phyloP scores from a whole-genome alignment of 1,139 yeast genomes.

The Blastobotrys buckinghamii region DNA sequence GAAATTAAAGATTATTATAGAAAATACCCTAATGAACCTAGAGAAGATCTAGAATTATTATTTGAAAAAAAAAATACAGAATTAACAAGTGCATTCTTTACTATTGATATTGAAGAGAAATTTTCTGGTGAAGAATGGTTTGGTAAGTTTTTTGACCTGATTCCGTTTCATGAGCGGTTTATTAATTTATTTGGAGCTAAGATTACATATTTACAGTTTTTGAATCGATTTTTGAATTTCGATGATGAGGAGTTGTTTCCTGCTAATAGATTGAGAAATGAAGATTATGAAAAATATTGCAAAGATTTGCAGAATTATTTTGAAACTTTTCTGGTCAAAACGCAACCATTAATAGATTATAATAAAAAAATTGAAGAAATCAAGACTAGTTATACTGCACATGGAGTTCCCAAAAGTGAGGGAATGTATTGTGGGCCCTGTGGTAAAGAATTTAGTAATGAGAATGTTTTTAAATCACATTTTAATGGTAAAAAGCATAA shows the following conservation, averaged over 20 bases:
- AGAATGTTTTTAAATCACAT: constrained; percentile 64
- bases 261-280: constrained; percentile 23
- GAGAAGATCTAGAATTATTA: constrained; percentile 30
- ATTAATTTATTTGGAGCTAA: constrained; percentile 36
- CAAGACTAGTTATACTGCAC: constrained; percentile 31
- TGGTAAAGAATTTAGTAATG: constrained; percentile 55
- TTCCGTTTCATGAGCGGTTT: constrained; percentile 46
- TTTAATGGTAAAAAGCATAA: constrained; percentile 70
- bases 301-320: constrained; percentile 43
- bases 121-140: constrained; percentile 57
- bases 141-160: constrained; percentile 62
- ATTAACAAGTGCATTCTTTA: constrained; percentile 35
- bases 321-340: constrained; percentile 39
- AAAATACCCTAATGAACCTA: constrained; percentile 31
- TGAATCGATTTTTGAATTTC: constrained; percentile 43
- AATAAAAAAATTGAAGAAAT: constrained; percentile 34
- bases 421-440: constrained; percentile 56
- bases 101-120: constrained; percentile 41
- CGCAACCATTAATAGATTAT: constrained; percentile 48
- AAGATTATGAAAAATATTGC: constrained; percentile 43
- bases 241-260: constrained; percentile 27
- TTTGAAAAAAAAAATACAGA: not conserved
- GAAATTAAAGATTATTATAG: constrained; percentile 34
- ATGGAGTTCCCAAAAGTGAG: constrained; percentile 9
- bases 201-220: constrained; percentile 46